phyloP scores from a whole-genome alignment of 208 protist species.

The Wallacemonas sp. region DNA sequence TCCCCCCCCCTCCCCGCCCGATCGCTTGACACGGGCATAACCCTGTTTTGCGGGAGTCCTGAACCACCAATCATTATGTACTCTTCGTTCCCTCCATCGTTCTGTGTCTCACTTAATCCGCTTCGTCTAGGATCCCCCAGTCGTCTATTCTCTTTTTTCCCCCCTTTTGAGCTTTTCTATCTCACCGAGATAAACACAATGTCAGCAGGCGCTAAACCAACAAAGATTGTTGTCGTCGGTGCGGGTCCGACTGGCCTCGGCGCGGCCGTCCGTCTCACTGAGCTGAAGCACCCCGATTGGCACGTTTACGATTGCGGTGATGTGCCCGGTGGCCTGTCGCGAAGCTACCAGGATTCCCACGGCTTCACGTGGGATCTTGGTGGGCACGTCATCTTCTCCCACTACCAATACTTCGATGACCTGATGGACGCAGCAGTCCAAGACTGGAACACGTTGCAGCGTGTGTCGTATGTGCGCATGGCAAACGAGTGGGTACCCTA shows the following conservation, averaged over 20 bases:
- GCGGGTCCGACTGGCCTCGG: slow-evolving; percentile 67
- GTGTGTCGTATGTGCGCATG: slow-evolving; percentile 62
- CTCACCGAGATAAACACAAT: not conserved
- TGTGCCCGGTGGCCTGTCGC: slow-evolving; percentile 58
- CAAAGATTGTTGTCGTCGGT: slow-evolving; percentile 61
- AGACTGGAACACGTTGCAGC: slow-evolving; percentile 54
- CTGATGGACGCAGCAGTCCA: slow-evolving; percentile 57
- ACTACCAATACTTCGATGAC: slow-evolving; percentile 85
- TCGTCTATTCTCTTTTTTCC: not conserved
- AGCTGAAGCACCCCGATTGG: slow-evolving; percentile 52
- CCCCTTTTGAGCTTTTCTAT: not conserved
- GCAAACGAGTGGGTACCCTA: slow-evolving; percentile 62
- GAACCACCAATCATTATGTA: too few species aligned
- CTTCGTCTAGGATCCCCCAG: not conserved
- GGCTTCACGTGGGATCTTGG: slow-evolving; percentile 83
- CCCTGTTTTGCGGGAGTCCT: too few species aligned
- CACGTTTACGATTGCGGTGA: slow-evolving; percentile 47
- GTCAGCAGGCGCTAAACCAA: slow-evolving; percentile 6
- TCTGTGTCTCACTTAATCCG: too few species aligned
- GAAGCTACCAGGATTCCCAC: slow-evolving; percentile 43
- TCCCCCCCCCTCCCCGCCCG: too few species aligned
- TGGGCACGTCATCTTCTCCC: slow-evolving; percentile 83
- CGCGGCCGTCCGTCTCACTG: slow-evolving; percentile 56
- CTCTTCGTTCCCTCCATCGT: too few species aligned
- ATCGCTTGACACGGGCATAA: too few species aligned